Base-by-base conservation (phyloP, 1,284 basidiomycete species). In the Ceratobasidium sp. region DNA sequence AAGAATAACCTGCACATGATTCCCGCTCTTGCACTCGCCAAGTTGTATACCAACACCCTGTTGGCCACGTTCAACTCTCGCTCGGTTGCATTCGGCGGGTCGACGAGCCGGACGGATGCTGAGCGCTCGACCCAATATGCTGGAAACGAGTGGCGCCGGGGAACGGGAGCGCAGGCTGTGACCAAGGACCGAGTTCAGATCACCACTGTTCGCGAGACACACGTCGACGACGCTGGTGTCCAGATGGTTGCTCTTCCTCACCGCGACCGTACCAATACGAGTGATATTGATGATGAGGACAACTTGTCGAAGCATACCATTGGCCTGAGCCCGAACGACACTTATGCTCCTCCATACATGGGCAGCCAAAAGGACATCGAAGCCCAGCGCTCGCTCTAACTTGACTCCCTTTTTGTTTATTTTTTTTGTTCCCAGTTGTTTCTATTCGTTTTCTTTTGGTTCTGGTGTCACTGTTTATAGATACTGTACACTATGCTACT, bases 31-130 rank as follows among this genome's bases (percentile, higher is more conserved):
- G 72, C 76, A 3, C 73, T 78, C n/a, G 74, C 76, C 31, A 79
- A 79, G 71, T 71, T 79, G 17, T 79, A 79, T 68, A 74, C 75
- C 15, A 79, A 80, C 71, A 78, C 76, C 57, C 72, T 80, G 3
- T 64, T 80, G 8, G 76, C 73, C 54, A 76, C 74, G 52, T 68
- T 22, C 76, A 78, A 69, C 77, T 68, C 71, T 25, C 70, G 71
- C 22, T 71, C 49, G 17, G 20, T 57, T n/a, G 53, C 65, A 38
- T 57, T 68, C 35, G 31, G 43, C 35, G 50, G 64, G 8, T 54
- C 32, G 20, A 4, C 47, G 47, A 57, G 43, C 53, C 53, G 42
- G 20, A 56, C 40, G 20, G 53, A 68, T 13, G 60, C 50, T 13
- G 47, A 47, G 3, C 54, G 55, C 42, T 58, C 64, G 25, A 60